Conservation (phyloP, 805 yeast species). For the Starmerella floricola region DNA sequence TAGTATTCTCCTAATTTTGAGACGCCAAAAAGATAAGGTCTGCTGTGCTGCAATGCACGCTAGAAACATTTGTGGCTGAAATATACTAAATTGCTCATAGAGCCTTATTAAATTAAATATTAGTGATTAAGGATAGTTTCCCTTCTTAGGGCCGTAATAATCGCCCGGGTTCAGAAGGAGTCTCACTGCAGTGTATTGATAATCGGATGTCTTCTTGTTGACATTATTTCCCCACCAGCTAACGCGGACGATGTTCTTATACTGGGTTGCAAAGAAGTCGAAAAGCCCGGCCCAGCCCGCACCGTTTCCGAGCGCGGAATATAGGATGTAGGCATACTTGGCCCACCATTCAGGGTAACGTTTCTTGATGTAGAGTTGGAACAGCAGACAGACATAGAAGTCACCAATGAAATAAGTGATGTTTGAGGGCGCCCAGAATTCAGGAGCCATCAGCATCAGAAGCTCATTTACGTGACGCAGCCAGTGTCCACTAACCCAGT, state of each 20-base stretch:
- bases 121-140: no score
- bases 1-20: no score
- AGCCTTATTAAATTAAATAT: no score
- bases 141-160: constrained; percentile 25
- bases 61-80: no score
- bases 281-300: constrained; percentile 39
- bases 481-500: constrained; percentile 33
- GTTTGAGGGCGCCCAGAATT: constrained; percentile 35
- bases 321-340: constrained; percentile 39
- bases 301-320: constrained; percentile 40
- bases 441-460: constrained; percentile 4
- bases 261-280: constrained; percentile 34
- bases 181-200: constrained; percentile 10
- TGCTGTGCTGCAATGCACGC: no score
- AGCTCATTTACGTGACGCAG: constrained; percentile 11
- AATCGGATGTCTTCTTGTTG: constrained; percentile 1
- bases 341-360: constrained; percentile 41
- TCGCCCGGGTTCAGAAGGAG: constrained; percentile 21
- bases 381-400: constrained; percentile 31
- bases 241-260: constrained; percentile 37
- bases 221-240: constrained; percentile 53
- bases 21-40: no score
- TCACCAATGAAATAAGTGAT: constrained; percentile 35
- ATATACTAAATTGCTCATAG: no score
- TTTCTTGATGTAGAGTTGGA: constrained; percentile 35